Conservation (phyloP, 2,329 filamentous ascomycete species). For the Hansfordia pulvinata region DNA sequence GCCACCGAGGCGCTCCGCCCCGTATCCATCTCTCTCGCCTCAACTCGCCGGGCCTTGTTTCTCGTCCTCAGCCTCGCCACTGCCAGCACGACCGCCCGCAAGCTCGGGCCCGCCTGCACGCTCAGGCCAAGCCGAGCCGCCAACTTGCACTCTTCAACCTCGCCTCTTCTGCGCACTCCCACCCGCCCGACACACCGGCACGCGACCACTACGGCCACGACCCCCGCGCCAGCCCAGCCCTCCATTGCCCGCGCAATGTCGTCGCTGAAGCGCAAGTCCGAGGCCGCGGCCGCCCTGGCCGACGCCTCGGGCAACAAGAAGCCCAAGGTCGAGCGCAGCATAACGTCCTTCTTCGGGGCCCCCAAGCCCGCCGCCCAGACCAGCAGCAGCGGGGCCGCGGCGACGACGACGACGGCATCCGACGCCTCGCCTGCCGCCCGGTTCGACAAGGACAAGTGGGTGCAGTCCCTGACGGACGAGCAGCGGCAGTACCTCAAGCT, state of each 20-base stretch:
- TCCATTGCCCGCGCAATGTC: slow-evolving; percentile 29
- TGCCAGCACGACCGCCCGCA: too few relatives aligned
- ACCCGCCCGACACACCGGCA: too few relatives aligned
- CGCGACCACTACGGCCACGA: too few relatives aligned
- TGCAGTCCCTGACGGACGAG: slow-evolving; percentile 64
- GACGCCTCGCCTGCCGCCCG: slow-evolving; percentile 22
- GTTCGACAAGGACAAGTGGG: slow-evolving; percentile 87
- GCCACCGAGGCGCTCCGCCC: too few relatives aligned
- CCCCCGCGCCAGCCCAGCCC: too few relatives aligned
- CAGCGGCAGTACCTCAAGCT: slow-evolving; percentile 71
- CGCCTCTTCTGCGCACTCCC: too few relatives aligned
- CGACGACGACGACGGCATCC: slow-evolving; percentile 10
- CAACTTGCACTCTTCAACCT: too few relatives aligned
- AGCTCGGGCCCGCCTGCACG: too few relatives aligned
- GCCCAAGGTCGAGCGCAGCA: slow-evolving; percentile 59
- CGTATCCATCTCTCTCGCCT: too few relatives aligned
- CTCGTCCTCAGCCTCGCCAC: too few relatives aligned
- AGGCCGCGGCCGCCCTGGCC: slow-evolving; percentile 23
- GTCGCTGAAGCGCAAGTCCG: slow-evolving; percentile 54
- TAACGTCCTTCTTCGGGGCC: slow-evolving; percentile 78
- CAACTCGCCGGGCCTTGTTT: too few relatives aligned
- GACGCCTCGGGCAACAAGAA: slow-evolving; percentile 67
- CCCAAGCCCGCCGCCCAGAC: slow-evolving; percentile 35
- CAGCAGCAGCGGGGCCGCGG: slow-evolving; percentile 4
- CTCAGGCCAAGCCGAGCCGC: too few relatives aligned